Conservation (phyloP, 2,329 filamentous ascomycete species). For the Neopestalotiopsis rosae region DNA sequence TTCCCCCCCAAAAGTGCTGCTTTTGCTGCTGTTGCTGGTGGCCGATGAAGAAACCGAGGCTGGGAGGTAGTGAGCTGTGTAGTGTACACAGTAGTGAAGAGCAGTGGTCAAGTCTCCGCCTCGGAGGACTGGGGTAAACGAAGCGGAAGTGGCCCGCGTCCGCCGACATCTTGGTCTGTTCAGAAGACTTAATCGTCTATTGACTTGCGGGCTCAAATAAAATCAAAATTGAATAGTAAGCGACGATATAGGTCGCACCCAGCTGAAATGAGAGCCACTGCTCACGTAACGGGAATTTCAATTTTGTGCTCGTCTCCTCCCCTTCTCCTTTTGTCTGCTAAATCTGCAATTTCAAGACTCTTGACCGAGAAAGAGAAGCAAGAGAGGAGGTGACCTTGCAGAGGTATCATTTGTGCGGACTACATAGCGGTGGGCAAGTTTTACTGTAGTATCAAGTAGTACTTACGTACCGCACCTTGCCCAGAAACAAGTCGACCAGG, state of each 20-base stretch:
- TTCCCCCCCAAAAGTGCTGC: neutral
- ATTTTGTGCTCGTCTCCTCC: neutral
- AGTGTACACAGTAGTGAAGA: too few relatives aligned
- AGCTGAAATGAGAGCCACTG: slow-evolving; percentile 4
- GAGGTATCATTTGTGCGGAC: neutral
- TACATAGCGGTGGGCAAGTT: neutral
- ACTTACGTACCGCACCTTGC: neutral
- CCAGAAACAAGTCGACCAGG: neutral
- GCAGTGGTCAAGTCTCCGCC: neutral
- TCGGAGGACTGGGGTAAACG: neutral
- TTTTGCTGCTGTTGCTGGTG: neutral
- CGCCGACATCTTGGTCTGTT: neutral
- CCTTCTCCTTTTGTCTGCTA: neutral
- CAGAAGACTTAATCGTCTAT: neutral
- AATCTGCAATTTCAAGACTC: neutral
- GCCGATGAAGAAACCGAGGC: neutral
- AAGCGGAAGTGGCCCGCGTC: neutral
- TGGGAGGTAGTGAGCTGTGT: neutral
- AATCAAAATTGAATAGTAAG: neutral
- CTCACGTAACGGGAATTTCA: neutral
- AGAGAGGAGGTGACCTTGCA: neutral
- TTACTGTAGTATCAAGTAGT: neutral
- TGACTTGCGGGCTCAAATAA: neutral
- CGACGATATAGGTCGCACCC: slow-evolving; percentile 5
- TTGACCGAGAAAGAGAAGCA: neutral